Conservation (phyloP, 495 filamentous ascomycete genomes). For the Talaromyces adpressus region DNA sequence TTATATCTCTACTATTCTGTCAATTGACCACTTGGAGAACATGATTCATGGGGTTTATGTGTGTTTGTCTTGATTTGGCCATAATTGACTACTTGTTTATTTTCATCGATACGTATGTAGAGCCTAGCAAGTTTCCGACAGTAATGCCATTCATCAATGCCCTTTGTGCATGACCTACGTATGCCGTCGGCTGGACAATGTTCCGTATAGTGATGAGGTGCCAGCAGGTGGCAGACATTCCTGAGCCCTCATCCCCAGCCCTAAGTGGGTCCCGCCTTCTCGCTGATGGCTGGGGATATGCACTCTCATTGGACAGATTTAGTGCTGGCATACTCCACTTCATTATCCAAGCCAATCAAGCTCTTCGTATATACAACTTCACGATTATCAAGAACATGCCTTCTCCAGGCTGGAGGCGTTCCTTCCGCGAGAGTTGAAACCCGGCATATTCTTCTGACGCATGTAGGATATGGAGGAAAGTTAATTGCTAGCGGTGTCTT, state of each 20-base stretch:
- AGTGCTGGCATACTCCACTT: neutral
- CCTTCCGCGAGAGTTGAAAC: neutral
- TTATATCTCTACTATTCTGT: neutral
- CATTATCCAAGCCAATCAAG: neutral
- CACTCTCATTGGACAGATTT: neutral
- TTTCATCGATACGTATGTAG: no score
- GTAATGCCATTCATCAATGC: neutral
- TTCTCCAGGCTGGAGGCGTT: conserved; percentile 1
- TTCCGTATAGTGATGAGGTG: neutral
- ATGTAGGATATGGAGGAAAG: neutral
- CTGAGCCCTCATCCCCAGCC: neutral
- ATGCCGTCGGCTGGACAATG: no score
- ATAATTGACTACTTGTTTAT: neutral
- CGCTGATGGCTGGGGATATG: neutral
- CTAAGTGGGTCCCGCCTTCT: neutral
- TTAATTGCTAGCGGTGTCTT: neutral
- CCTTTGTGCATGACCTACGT: no score
- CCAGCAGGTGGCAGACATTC: neutral
- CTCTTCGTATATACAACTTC: neutral
- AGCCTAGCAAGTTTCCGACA: neutral
- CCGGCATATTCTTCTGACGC: neutral
- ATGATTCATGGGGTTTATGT: conserved; percentile 6
- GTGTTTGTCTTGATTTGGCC: neutral
- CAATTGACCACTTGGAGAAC: neutral
- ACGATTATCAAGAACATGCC: neutral